Base-by-base conservation (phyloP, 2,329 filamentous ascomycete species). In the Periconia sp. region DNA sequence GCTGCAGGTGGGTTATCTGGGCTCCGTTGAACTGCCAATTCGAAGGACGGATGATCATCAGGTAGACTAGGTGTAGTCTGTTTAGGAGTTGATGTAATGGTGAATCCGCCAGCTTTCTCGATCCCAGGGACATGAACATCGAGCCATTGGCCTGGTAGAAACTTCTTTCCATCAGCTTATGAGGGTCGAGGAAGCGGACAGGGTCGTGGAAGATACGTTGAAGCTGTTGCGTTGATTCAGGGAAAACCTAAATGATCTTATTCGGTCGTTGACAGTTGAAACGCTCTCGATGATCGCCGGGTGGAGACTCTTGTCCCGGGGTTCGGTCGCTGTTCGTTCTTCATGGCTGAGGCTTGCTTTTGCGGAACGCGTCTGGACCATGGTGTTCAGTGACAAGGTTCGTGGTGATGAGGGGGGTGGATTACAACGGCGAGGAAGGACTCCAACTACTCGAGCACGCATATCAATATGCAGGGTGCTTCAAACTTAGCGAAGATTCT, bases 71-170 rank as follows among this genome's bases (percentile, higher is more conserved):
- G 47, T 16, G 68, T 48, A 3, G 82, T 78, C 40, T 77, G 72
- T 29, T 78, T 79, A 0, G 89, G 89, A 0, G 86, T 74, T 1
- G 88, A 94, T 5, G 89, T 92, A 52, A 95, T 87, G 29, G 90
- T 95, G 75, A 95, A 96, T 44, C 91, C 91, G 23, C 91, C 91
- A 3, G 89, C 85, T 64, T 86, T 84, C 30, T 78, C 59, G 31
- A 89, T 72, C 25, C 74, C 76, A 1, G 91, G 89, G 39, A 90
- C 80, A 65, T 87, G 86, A 5, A 90, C 85, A 66, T 96, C 91
- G 42, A 96, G 79, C 89, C 90, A 96, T 76, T 95, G 91, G 40
- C 91, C 91, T 4, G 91, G 83, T 5, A 84, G 77, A 70, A 94
- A 95, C 78, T 88, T 68, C 52, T 51, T 52, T 49, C 56, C 52